Evolutionary conservation across 2,329 filamentous ascomycete genomes (phyloP), one percentile per base, ranked within the genome.

Genomic region (Trichothecium sympodiale): DNA sequence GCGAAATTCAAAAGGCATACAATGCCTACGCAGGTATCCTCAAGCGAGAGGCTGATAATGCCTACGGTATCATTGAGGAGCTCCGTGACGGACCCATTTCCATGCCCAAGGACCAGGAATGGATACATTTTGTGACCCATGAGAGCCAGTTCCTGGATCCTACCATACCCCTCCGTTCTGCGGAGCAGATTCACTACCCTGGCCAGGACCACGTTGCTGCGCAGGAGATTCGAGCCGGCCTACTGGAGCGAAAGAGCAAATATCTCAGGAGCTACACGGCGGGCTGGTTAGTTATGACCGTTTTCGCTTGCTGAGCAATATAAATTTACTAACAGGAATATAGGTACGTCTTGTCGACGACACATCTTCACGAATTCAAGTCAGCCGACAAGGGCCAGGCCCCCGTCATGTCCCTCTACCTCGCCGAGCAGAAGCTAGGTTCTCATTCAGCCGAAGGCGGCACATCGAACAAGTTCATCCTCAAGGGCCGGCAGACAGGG

Each of bases 331-430:
- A 37, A 38, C 17, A 33, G 6, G 15, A 25, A 15, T 23, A 8
- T 47, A 91, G 84, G 85, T 95, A 95, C 58, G 87, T 96, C 33
- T 67, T 98, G 46, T 94, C 91, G 48, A 85, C 91, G 13, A 96
- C 91, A 38, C 91, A 98, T 60, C 72, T 98, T 16, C 91, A 98
- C 63, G 91, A 98, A 61, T 98, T 96, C 73, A 95, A 94, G 57
- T 94, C 87, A n/a, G 86, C 87, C 46, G 89, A 96, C 61, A 88
- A 89, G 56, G 82, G 75, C 40, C 85, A 91, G 59, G 80, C 83
- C 28, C 91, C 91, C 1, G 77, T 96, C 54, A 95, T 98, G 89
- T 96, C 91, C 29, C 69, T 98, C 38, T 94, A 91, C 54, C 74
- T 98, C 18, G 83, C 83, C 6, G 91, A 96, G 48, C 91, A 96